Percentiles rank a stretch among this genome's conserved stretches.
Evolutionary conservation across 495 filamentous ascomycete species (phyloP).

Genomic region (Letharia columbiana): DNA sequence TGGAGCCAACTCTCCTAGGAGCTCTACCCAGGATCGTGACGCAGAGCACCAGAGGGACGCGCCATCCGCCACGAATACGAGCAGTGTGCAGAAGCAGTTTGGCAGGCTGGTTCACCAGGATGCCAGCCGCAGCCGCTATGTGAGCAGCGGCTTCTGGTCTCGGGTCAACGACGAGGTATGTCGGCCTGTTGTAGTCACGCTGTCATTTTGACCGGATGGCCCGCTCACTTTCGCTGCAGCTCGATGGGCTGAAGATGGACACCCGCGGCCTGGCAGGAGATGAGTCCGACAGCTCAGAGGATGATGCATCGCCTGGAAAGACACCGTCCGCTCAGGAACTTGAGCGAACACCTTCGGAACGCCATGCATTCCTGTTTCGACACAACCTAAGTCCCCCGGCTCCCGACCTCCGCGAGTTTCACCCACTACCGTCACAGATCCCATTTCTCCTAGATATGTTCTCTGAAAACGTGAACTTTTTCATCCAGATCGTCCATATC

Average conservation of each 20-base stretch:
- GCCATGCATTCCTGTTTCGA: constrained; percentile 12
- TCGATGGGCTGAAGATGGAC: constrained; percentile 9
- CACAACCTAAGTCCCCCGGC: constrained; percentile 2
- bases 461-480: not conserved
- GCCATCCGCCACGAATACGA: constrained; percentile 1
- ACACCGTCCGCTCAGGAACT: constrained; percentile 6
- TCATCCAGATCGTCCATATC: constrained; percentile 7
- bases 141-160: constrained; percentile 12
- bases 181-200: constrained; percentile 1
- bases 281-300: constrained; percentile 10
- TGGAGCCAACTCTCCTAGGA: constrained; percentile 7
- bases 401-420: not conserved
- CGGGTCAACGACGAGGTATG: constrained; percentile 12
- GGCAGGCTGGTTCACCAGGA: constrained; percentile 10
- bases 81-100: constrained; percentile 5
- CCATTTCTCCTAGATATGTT: constrained; percentile 7
- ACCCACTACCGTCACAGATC: constrained; percentile 9
- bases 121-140: constrained; percentile 11
- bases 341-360: constrained; percentile 8
- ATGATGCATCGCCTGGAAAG: constrained; percentile 7
- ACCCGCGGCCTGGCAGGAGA: constrained; percentile 9
- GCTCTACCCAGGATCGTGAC: constrained; percentile 9
- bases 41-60: constrained; percentile 8
- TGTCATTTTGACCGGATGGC: not conserved
- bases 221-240: constrained; percentile 2